Base-by-base conservation (phyloP, 2,329 filamentous ascomycete genomes). In the Tolypocladium guangdongense region DNA sequence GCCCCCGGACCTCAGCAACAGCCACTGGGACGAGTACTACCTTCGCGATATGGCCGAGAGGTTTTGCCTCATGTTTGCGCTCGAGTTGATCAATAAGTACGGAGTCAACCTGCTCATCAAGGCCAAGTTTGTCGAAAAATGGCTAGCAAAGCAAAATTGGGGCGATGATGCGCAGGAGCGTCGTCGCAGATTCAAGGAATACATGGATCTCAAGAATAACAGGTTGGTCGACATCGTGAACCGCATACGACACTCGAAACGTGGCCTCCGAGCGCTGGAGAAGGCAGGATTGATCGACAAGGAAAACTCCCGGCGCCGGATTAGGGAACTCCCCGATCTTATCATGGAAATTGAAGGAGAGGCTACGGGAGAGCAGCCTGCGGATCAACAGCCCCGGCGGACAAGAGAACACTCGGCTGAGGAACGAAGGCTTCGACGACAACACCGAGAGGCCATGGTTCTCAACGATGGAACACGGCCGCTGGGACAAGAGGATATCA, bases 361-460 rank as follows among this genome's bases (percentile, higher is more conserved):
- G 52, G 54, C 56, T 24, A 52, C 57, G 11, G 57, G 55, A 36
- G 61, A 63, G 10, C 60, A 59, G 35, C 49, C 57, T 10, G 52
- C 57, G 3, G 67, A 67, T 33, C 60, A 58, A 38, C 66, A 65
- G 24, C 54, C 60, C 7, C 61, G 67, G 35, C 62, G 70, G 37
- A 64, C 67, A 2, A 61, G 75, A 55, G 78, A 81, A 54, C 78
- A 82, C 64, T 82, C 75, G 55, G 74, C 70, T 7, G 83, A 83
- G 64, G 88, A 92, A 66, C 84, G 88, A 62, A 80, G 86, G 52
- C 74, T 91, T 56, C 76, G 90, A 55, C 79, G 90, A 58, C 79
- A 88, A 50, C 80, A 92, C 63, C 79, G 90, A 59, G 90, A 96
- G 71, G 90, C 90, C 5, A 91, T 96, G 81, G 90, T 96, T 22